Conservation (phyloP, 306 rosid genomes). For the Acacia confusa region DNA sequence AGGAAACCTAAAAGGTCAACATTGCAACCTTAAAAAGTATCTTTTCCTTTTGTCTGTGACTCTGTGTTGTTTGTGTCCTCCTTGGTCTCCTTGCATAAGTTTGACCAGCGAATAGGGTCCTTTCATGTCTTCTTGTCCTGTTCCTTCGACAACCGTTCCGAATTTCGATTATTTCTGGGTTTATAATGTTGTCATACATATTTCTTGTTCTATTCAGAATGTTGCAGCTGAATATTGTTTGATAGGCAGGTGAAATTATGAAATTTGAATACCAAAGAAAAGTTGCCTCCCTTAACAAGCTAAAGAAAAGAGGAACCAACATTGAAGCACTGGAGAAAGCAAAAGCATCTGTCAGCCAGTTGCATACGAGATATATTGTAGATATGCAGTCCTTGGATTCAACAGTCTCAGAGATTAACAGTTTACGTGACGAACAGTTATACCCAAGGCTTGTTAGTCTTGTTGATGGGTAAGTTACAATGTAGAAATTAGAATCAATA, state of each 20-base stretch:
- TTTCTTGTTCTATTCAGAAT: constrained; percentile 1
- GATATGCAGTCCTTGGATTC: constrained; percentile 99
- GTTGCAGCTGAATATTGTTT: constrained; percentile 33
- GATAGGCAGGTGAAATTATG: constrained; percentile 94
- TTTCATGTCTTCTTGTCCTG: constrained; percentile 5
- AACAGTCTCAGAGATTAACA: constrained; percentile 87
- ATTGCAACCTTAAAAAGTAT: no score
- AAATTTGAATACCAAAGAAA: constrained; percentile 87
- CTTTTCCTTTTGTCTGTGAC: no score
- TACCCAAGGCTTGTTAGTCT: constrained; percentile 88
- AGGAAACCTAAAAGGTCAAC: no score
- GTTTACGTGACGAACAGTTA: constrained; percentile 80
- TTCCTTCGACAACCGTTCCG: background rate
- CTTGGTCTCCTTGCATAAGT: no score
- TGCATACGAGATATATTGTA: constrained; percentile 95
- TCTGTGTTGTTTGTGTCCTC: no score
- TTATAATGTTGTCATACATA: background rate
- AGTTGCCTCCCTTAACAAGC: constrained; percentile 68
- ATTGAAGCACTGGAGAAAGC: constrained; percentile 85
- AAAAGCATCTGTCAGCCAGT: constrained; percentile 87
- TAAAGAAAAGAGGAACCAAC: constrained; percentile 64
- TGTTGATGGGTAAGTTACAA: constrained; percentile 56
- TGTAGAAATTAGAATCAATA: constrained; percentile 1
- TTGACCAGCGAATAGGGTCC: no score
- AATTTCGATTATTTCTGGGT: constrained; percentile 1